Evolutionary conservation across 2,329 filamentous ascomycete genomes (phyloP).

Genomic region (Aureobasidium pullulans): DNA sequence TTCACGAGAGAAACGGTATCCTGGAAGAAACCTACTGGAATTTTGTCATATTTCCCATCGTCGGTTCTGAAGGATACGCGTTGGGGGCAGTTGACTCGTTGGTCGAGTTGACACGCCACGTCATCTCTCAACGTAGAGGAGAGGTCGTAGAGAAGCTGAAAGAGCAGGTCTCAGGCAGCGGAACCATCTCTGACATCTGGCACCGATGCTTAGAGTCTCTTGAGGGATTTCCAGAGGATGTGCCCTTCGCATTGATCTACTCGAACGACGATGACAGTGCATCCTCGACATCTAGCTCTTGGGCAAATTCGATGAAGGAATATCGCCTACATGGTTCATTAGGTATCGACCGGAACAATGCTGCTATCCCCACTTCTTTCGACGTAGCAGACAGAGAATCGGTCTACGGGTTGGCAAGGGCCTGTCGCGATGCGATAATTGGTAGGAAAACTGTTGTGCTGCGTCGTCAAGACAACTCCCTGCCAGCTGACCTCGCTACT

Average conservation of each 20-base stretch:
- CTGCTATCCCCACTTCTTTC: conserved; percentile 21
- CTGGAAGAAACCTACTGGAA: conserved; percentile 26
- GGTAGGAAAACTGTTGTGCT: conserved; percentile 5
- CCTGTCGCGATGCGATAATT: conserved; percentile 13
- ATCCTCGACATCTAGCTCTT: conserved; percentile 10
- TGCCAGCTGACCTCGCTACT: conserved; percentile 11
- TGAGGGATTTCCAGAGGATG: conserved; percentile 12
- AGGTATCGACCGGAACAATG: conserved; percentile 21
- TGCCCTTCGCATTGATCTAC: conserved; percentile 17
- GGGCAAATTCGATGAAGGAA: conserved; percentile 14
- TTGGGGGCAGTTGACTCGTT: conserved; percentile 14
- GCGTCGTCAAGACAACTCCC: background rate
- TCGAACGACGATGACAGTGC: conserved; percentile 19
- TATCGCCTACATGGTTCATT: conserved; percentile 22
- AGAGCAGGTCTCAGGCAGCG: background rate
- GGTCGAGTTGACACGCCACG: conserved; percentile 12
- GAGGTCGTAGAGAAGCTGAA: conserved; percentile 11
- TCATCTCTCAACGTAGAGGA: conserved; percentile 14
- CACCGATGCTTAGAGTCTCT: conserved; percentile 9
- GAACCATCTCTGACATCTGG: conserved; percentile 15
- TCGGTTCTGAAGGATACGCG: conserved; percentile 16
- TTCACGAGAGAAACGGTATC: conserved; percentile 22
- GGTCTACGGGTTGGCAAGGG: conserved; percentile 14
- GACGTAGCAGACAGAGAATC: conserved; percentile 17
- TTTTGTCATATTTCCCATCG: conserved; percentile 23